Evolutionary conservation across 192 early-diverging fungal genomes (phyloP), one percentile per base, ranked within the genome.

Genomic region (Backusella sp.): DNA sequence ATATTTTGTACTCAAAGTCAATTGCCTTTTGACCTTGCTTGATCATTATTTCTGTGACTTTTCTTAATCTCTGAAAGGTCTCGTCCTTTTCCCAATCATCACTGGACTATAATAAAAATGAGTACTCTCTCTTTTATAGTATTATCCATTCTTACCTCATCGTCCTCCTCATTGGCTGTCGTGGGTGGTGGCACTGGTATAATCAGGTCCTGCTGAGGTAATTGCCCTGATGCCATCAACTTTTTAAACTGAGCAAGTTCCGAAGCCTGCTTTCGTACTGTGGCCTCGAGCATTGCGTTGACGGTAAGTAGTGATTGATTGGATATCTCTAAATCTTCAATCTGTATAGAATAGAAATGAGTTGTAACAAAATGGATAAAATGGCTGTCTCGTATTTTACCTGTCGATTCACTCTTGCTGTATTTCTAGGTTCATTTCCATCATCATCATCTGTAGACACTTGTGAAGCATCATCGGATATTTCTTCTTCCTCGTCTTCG

Each of bases 311-410:
- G 70, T 30, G 85, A 86, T 19, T 84, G 68, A 32, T 86, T 89
- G 1, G 88, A 88, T 30, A 89, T 86, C 74, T 89, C 88, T 41
- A 89, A 82, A 80, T 89, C 87, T 32, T 75, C 79, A 78, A 88
- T 86, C 82, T 87, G 36, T 66, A 30, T 66, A 30, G 11, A 23
- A 42, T 11, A 41, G 23, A 42, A 70, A 70, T 37, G 41, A 69
- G 21, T 32, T n/a, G n/a, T n/a, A n/a, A n/a, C n/a, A n/a, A n/a
- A n/a, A n/a, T n/a, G n/a, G 32, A 32, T 32, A 32, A 32, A 32
- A 32, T 32, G 3, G 32, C 32, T 0, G 2, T 32, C 3, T 32
- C 3, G 32, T 3, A 32, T 32, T 32, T 32, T 71, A 71, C 73
- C 73, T 74, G 66, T 17, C 73, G 59, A 44, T 74, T 74, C 6